phyloP scores from a whole-genome alignment of 257 asterid species.

The Solanum peruvianum region DNA sequence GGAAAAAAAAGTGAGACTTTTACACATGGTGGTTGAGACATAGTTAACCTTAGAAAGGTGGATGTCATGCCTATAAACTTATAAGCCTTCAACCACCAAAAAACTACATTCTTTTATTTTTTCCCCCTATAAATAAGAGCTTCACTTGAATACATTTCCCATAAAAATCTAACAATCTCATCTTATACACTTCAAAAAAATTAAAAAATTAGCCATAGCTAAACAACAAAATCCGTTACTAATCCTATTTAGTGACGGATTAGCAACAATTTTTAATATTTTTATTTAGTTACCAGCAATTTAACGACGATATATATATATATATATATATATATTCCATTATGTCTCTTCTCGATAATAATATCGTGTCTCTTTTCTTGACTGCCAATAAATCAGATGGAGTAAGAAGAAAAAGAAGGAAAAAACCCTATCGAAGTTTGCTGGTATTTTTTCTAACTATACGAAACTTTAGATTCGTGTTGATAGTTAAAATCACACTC shows the following conservation, averaged over 20 bases:
- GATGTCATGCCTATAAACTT: not conserved
- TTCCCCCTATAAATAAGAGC: not conserved
- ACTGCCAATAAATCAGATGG: not conserved
- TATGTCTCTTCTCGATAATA: not conserved
- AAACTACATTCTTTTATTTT: not conserved
- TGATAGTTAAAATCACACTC: not conserved
- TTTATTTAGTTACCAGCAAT: not conserved
- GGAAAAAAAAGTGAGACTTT: no score
- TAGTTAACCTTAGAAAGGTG: not conserved
- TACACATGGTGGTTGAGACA: not conserved
- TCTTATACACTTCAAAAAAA: not conserved
- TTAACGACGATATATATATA: not conserved
- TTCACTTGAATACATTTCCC: not conserved
- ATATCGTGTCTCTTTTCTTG: not conserved
- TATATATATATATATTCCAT: not conserved
- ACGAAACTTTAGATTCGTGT: not conserved
- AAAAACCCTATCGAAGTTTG: not conserved
- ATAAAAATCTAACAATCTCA: not conserved
- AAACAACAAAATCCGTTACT: not conserved
- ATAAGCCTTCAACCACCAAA: not conserved
- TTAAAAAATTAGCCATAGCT: not conserved
- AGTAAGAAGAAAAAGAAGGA: not conserved
- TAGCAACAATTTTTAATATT: not conserved
- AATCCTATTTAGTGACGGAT: not conserved
- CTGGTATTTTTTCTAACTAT: not conserved